These are phyloP conservation scores for Acephala macrosclerotiorum DNA, from an alignment of 2,329 filamentous ascomycete genomes.

Conservation along the genomic window DNA sequence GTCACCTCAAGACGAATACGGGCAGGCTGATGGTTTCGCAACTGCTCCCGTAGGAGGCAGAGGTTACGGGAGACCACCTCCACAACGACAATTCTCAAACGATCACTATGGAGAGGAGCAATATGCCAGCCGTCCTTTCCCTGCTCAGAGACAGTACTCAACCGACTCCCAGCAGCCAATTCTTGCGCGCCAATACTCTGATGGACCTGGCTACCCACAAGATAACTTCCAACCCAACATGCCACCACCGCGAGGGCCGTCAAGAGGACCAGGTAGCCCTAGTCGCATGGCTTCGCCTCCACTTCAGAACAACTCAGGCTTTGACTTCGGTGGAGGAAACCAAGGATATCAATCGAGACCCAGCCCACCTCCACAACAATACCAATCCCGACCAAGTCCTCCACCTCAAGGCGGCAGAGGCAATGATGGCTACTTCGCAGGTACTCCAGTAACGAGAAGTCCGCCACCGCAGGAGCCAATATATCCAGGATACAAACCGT, in stretches of 20 bases:
- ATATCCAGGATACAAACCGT: constrained; percentile 38
- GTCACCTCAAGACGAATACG: constrained; percentile 33
- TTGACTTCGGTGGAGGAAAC: constrained; percentile 35
- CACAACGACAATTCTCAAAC: constrained; percentile 34
- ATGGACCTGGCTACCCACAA: constrained; percentile 26
- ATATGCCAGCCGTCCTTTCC: constrained; percentile 26
- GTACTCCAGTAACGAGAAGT: constrained; percentile 33
- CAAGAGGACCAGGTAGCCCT: constrained; percentile 32
- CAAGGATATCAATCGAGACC: constrained; percentile 26
- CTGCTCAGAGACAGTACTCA: constrained; percentile 35
- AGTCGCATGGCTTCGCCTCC: constrained; percentile 37
- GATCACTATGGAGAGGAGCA: constrained; percentile 25
- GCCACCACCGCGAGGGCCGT: constrained; percentile 21
- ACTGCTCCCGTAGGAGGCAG: constrained; percentile 15
- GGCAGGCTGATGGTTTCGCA: constrained; percentile 16
- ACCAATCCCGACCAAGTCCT: constrained; percentile 10
- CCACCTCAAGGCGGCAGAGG: constrained; percentile 17
- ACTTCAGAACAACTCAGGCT: constrained; percentile 36
- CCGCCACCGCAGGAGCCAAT: constrained; percentile 32
- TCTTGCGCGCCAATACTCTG: constrained; percentile 36
- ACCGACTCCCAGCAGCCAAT: constrained; percentile 34
- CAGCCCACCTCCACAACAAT: constrained; percentile 30
- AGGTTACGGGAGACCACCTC: constrained; percentile 31
- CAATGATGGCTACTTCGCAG: constrained; percentile 28
- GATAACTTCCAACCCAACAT: constrained; percentile 18